Evolutionary conservation across 805 yeast genomes (phyloP).

Genomic region (Komagataella pastoris): DNA sequence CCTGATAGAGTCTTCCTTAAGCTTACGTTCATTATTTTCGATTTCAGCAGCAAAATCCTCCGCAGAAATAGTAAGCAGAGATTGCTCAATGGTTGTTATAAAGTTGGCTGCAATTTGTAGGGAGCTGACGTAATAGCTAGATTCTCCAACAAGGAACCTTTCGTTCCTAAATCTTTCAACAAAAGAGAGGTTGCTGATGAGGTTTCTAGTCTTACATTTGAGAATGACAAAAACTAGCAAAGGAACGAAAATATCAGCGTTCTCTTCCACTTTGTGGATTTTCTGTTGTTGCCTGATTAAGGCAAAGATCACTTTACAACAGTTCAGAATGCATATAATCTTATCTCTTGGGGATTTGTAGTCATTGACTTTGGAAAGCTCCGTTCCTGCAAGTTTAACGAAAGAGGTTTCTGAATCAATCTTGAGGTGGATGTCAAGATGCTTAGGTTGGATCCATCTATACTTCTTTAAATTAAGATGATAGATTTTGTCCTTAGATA

Average conservation of each 20-base stretch:
- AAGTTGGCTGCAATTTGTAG: slow-evolving; percentile 80
- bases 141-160: slow-evolving; percentile 73
- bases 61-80: slow-evolving; percentile 46
- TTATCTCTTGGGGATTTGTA: slow-evolving; percentile 94
- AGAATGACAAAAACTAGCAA: slow-evolving; percentile 67
- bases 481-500: slow-evolving; percentile 54
- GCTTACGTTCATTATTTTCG: slow-evolving; percentile 25
- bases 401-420: slow-evolving; percentile 36
- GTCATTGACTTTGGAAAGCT: slow-evolving; percentile 63
- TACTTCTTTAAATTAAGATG: slow-evolving; percentile 16
- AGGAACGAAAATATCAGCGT: slow-evolving; percentile 94
- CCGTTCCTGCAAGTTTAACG: slow-evolving; percentile 55
- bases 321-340: slow-evolving; percentile 77
- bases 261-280: slow-evolving; percentile 42
- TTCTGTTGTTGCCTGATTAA: slow-evolving; percentile 45
- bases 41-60: slow-evolving; percentile 44
- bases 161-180: slow-evolving; percentile 75
- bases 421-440: slow-evolving; percentile 59
- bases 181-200: slow-evolving; percentile 72
- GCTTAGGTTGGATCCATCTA: slow-evolving; percentile 56
- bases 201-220: slow-evolving; percentile 46
- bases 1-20: slow-evolving; percentile 13
- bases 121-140: slow-evolving; percentile 85
- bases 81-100: slow-evolving; percentile 43
- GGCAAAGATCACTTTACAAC: slow-evolving; percentile 88